Base-by-base conservation (phyloP, 352 stramenopile species). In the Aphanomyces invadans region DNA sequence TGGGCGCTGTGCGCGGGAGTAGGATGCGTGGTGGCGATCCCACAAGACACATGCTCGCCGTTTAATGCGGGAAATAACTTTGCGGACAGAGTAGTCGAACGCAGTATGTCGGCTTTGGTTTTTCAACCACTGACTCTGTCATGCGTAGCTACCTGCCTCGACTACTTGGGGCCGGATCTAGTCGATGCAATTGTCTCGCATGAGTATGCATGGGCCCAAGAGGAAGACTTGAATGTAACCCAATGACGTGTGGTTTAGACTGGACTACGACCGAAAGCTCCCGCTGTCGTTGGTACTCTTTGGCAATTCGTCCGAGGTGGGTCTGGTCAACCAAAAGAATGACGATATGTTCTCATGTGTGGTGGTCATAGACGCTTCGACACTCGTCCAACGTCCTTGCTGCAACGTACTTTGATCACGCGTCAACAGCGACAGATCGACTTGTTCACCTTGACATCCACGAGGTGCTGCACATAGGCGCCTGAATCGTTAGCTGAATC, bases 391-490 rank as follows among this genome's bases (percentile, higher is more conserved):
- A 39, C 21, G 25, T 57, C 25, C 15, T 57, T 15, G 49, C 49
- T 15, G 19, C 49, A 7, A 57, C 49, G 29, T 57, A 23, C 49
- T 57, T 57, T 57, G 49, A 26, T 12, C 25, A 38, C 25, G 25
- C 15, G 21, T 42, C 36, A 7, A 15, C 36, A 15, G 49, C 21
- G 17, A 39, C 23, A 21, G 49, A 57, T 32, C 49, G 49, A 15
- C 21, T 57, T 7, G 19, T 57, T 1, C 49, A 26, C 29, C 31
- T 65, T n/a, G 59, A 65, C 36, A 36, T 65, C 46, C 26, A 49
- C 2, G 28, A 55, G 31, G 59, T 63, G 48, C n/a, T 32, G 1
- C 39, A 31, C 7, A 44, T 48, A 48, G 9, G 12, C 44, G 12
- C 10, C 7, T 15, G 36, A 42, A 42, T 42, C 36, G n/a, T n/a